Evolutionary conservation across 345 rosid genomes (phyloP).

Genomic region (Clarkia xantiana): DNA sequence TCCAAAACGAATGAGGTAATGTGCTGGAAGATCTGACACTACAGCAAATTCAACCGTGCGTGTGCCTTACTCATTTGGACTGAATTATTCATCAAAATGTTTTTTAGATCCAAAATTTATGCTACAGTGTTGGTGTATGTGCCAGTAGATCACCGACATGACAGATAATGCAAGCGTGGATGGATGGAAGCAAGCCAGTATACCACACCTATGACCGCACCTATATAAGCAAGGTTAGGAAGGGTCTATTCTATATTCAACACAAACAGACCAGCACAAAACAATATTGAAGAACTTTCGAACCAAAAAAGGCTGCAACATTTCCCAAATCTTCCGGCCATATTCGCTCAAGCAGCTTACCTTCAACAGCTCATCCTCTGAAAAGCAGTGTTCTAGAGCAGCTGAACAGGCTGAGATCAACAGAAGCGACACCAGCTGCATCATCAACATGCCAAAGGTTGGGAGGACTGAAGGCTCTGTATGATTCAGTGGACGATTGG

Average conservation of each 20-base stretch:
- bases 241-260: background rate
- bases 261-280: background rate
- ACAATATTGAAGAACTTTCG: background rate
- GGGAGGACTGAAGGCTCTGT: constrained; percentile 9
- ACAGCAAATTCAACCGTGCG: no score
- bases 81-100: no score
- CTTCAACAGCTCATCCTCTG: constrained; percentile 19
- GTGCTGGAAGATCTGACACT: no score
- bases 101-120: background rate
- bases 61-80: no score
- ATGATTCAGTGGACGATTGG: constrained; percentile 9
- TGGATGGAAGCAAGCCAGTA: background rate
- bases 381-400: constrained; percentile 4
- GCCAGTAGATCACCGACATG: constrained; percentile 4
- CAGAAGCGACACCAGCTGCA: constrained; percentile 4
- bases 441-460: constrained; percentile 3
- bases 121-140: background rate
- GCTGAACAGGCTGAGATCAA: constrained; percentile 7
- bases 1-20: no score
- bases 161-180: constrained; percentile 3
- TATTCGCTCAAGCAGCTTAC: constrained; percentile 19
- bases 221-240: background rate
- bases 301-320: constrained; percentile 2
- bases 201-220: background rate
- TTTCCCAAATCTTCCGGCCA: constrained; percentile 11